Percentiles rank a stretch among this genome's conserved stretches.
Evolutionary conservation across 2,329 filamentous ascomycete genomes (phyloP).

Genomic region (Chaetothyriales sp.): DNA sequence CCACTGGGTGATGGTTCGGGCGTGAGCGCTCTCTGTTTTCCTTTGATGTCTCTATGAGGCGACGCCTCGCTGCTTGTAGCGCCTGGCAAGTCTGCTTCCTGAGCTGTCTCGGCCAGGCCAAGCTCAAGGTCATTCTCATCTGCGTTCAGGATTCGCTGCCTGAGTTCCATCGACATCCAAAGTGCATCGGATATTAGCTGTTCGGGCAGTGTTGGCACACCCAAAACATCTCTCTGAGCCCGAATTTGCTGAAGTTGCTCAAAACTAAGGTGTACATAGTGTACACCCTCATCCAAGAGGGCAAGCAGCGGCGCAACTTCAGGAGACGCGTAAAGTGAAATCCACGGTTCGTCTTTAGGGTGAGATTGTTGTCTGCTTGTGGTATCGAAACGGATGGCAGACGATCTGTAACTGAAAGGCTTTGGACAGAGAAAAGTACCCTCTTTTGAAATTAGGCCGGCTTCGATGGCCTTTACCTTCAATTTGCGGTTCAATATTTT

Average conservation of each 20-base stretch:
- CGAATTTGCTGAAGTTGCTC: conserved; percentile 43
- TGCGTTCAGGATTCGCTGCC: conserved; percentile 40
- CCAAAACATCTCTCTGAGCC: conserved; percentile 36
- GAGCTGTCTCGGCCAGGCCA: conserved; percentile 31
- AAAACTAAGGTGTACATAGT: conserved; percentile 45
- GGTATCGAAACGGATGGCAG: conserved; percentile 38
- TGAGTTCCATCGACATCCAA: conserved; percentile 43
- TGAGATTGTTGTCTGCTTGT: conserved; percentile 32
- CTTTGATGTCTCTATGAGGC: not conserved
- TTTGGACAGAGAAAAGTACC: conserved; percentile 30
- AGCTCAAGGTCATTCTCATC: conserved; percentile 37
- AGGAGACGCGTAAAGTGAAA: conserved; percentile 37
- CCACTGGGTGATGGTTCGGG: conserved; percentile 6
- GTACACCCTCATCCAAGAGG: conserved; percentile 43
- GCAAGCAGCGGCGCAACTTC: conserved; percentile 42
- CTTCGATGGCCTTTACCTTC: conserved; percentile 31
- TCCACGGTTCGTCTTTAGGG: conserved; percentile 30
- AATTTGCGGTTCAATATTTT: conserved; percentile 39
- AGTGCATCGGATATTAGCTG: conserved; percentile 40
- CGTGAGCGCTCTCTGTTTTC: not conserved
- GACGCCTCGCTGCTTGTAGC: not conserved
- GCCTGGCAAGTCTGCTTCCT: conserved; percentile 14
- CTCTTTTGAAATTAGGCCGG: conserved; percentile 32
- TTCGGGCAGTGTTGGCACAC: conserved; percentile 40
- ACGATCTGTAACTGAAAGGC: conserved; percentile 32